Percentiles rank a stretch among this genome's conserved stretches.
phyloP scores from a whole-genome alignment of 1,284 basidiomycete genomes.

The Meira nashicola region DNA sequence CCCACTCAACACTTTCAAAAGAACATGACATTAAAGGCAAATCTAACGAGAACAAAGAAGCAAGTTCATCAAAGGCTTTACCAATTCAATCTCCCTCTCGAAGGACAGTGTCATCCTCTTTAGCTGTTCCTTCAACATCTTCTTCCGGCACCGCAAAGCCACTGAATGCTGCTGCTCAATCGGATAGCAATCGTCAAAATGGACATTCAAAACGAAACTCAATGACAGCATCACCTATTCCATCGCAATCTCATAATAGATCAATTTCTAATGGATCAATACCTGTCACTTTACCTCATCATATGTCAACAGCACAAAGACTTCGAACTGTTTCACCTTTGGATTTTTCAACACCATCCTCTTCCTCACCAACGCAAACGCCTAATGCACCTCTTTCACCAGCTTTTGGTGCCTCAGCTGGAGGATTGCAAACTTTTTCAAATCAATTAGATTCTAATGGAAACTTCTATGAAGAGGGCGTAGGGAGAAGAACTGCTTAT shows the following conservation, averaged over 20 bases:
- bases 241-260: not conserved
- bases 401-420: not conserved
- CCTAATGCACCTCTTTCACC: not conserved
- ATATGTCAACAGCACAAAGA: constrained; percentile 10
- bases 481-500: constrained; percentile 19
- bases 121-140: not conserved
- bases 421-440: not conserved
- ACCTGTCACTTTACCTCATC: constrained; percentile 2
- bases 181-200: not conserved
- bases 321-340: not conserved
- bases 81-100: not conserved
- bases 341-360: not conserved
- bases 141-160: not conserved
- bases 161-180: not conserved
- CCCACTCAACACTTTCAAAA: too few relatives aligned
- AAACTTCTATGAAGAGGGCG: not conserved
- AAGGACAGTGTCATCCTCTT: not conserved
- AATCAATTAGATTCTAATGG: not conserved
- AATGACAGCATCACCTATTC: not conserved
- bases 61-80: not conserved
- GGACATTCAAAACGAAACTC: constrained; percentile 7
- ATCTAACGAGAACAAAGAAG: not conserved
- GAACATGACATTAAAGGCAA: not conserved
- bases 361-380: constrained; percentile 5
- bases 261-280: not conserved